phyloP scores from a whole-genome alignment of 768 basidiomycete species.

The Tylopilus sp. region DNA sequence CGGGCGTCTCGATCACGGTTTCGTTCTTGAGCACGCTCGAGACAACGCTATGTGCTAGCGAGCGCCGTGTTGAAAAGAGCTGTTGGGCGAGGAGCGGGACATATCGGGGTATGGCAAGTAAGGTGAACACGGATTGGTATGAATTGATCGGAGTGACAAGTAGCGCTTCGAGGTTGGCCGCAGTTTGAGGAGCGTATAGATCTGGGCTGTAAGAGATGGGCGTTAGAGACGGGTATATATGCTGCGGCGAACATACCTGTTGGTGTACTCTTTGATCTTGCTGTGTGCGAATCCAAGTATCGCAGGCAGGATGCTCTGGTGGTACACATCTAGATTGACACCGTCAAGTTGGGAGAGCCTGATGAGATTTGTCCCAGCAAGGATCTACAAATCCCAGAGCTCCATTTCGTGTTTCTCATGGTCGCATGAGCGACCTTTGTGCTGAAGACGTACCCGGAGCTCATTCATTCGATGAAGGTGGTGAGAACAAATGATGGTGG shows the following conservation, averaged over 20 bases:
- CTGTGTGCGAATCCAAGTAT: slow-evolving; percentile 84
- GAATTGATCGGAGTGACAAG: slow-evolving; percentile 94
- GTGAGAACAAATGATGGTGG: slow-evolving; percentile 94
- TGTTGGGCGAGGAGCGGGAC: slow-evolving; percentile 79
- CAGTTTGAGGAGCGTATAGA: slow-evolving; percentile 83
- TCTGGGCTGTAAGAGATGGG: slow-evolving; percentile 72
- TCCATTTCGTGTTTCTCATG: slow-evolving; percentile 97
- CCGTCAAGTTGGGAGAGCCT: slow-evolving; percentile 94
- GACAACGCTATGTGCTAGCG: slow-evolving; percentile 92
- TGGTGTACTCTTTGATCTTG: slow-evolving; percentile 80
- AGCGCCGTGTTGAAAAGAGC: slow-evolving; percentile 84
- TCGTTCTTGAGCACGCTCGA: slow-evolving; percentile 96
- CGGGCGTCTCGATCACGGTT: slow-evolving; percentile 88
- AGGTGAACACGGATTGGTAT: slow-evolving; percentile 92
- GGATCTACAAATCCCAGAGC: slow-evolving; percentile 87
- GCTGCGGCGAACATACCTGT: slow-evolving; percentile 50
- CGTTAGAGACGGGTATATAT: neutral
- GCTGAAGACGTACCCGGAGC: slow-evolving; percentile 97
- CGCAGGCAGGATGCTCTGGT: slow-evolving; percentile 79
- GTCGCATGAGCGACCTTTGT: slow-evolving; percentile 95
- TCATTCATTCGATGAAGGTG: slow-evolving; percentile 99
- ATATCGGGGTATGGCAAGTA: slow-evolving; percentile 94
- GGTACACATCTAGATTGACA: slow-evolving; percentile 92
- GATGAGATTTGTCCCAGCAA: slow-evolving; percentile 97
- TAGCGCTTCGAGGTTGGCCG: slow-evolving; percentile 83